phyloP scores from a whole-genome alignment of 495 filamentous ascomycete species.

The Pyrenula massariospora region DNA sequence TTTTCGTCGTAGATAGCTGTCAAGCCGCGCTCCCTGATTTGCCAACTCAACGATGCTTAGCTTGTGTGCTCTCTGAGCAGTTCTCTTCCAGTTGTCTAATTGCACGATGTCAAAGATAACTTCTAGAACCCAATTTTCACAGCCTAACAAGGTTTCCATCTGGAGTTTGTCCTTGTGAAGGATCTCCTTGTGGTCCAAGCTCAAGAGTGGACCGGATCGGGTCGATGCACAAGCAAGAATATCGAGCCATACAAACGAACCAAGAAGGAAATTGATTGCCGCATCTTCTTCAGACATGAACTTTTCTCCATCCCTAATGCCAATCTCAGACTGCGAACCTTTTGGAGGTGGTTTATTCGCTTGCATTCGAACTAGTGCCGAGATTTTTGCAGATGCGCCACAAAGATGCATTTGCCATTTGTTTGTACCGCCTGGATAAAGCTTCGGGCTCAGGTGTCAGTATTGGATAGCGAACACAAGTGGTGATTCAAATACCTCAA shows the following conservation, averaged over 20 bases:
- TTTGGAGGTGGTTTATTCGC: background rate
- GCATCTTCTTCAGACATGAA: constrained; percentile 1
- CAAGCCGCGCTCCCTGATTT: constrained; percentile 1
- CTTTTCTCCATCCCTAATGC: background rate
- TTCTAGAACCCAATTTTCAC: background rate
- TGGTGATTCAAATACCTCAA: background rate
- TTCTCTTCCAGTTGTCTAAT: constrained; percentile 1
- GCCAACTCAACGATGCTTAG: constrained; percentile 3
- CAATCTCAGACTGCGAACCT: background rate
- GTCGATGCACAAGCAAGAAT: constrained; percentile 2
- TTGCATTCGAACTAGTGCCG: background rate
- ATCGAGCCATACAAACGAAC: constrained; percentile 2
- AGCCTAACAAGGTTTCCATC: background rate
- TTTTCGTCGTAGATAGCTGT: constrained; percentile 1
- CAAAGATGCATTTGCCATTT: constrained; percentile 1
- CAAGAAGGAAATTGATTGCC: constrained; percentile 1
- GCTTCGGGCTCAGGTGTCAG: background rate
- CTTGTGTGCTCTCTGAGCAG: background rate
- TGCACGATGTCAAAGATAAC: constrained; percentile 1
- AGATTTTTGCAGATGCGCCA: background rate
- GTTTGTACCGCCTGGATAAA: background rate
- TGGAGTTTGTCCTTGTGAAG: background rate
- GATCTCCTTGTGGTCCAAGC: background rate
- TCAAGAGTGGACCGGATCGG: background rate
- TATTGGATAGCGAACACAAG: background rate